phyloP scores from a whole-genome alignment of 192 early-diverging fungal species.

The Piromyces finnis region DNA sequence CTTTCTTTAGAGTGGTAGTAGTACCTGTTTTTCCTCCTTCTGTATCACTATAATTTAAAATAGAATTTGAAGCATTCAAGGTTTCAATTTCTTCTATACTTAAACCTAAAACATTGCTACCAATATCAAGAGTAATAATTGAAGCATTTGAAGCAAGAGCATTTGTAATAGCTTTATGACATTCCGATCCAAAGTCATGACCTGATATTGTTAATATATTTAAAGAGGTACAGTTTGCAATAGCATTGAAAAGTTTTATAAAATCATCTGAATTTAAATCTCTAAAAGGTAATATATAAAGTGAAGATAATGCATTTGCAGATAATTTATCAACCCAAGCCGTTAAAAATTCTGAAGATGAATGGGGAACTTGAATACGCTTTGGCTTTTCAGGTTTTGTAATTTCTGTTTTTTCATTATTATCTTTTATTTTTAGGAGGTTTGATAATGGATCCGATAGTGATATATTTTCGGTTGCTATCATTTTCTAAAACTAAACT shows the following conservation, averaged over 20 bases:
- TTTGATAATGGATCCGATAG: background rate
- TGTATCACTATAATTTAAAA: background rate
- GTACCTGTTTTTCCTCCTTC: background rate
- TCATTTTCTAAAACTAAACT: background rate
- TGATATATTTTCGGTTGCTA: background rate
- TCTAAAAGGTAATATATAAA: background rate
- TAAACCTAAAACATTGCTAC: background rate
- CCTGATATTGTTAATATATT: background rate
- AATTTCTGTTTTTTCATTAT: background rate
- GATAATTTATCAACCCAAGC: background rate
- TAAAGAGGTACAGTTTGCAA: background rate
- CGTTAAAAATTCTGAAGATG: background rate
- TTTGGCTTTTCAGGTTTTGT: background rate
- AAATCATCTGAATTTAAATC: background rate
- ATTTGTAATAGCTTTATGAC: background rate
- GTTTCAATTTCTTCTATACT: background rate
- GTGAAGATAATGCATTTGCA: background rate
- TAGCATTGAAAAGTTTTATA: background rate
- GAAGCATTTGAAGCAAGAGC: background rate
- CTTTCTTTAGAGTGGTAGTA: background rate
- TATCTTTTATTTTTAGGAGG: background rate
- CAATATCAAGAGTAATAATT: background rate
- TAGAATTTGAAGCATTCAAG: background rate
- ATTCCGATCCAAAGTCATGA: background rate
- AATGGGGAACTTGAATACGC: background rate